Evolutionary conservation across 768 basidiomycete species (phyloP).

Genomic region (Tulasnella sp.): DNA sequence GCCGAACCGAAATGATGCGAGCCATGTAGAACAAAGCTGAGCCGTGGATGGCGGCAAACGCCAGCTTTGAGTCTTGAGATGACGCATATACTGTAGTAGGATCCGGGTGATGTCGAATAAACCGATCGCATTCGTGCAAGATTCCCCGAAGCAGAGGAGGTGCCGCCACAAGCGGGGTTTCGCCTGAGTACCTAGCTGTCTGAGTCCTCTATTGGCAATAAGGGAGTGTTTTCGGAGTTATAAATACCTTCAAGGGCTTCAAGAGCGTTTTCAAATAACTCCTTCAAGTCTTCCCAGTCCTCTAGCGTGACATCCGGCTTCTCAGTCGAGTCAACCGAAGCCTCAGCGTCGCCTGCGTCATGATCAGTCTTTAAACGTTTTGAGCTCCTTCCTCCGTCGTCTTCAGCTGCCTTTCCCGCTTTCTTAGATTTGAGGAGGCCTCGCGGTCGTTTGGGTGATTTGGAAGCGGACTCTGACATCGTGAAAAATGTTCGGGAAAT

Average conservation of each 20-base stretch:
- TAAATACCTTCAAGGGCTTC: slow-evolving; percentile 56
- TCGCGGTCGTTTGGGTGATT: slow-evolving; percentile 14
- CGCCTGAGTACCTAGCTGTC: neutral
- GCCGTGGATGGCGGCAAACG: too few relatives aligned
- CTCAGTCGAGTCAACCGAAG: slow-evolving; percentile 7
- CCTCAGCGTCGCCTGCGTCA: neutral
- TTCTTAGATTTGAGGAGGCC: slow-evolving; percentile 1
- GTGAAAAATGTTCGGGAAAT: neutral
- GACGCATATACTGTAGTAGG: slow-evolving; percentile 49
- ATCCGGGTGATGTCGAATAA: slow-evolving; percentile 52
- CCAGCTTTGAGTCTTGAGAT: slow-evolving; percentile 29
- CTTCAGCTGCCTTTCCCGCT: neutral
- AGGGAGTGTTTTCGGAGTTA: neutral
- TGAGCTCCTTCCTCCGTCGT: neutral
- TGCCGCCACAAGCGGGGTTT: slow-evolving; percentile 32
- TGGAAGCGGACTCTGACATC: neutral
- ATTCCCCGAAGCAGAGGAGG: slow-evolving; percentile 57
- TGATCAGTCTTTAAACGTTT: slow-evolving; percentile 6
- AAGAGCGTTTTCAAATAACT: slow-evolving; percentile 53
- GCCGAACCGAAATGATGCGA: too few relatives aligned
- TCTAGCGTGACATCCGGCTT: slow-evolving; percentile 33
- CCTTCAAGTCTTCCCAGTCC: slow-evolving; percentile 67
- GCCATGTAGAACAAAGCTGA: too few relatives aligned
- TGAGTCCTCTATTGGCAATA: slow-evolving; percentile 21
- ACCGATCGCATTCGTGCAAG: slow-evolving; percentile 65